These are phyloP conservation scores for Medicago ruthenica DNA, from an alignment of 306 rosid species.

Conservation along the genomic window DNA sequence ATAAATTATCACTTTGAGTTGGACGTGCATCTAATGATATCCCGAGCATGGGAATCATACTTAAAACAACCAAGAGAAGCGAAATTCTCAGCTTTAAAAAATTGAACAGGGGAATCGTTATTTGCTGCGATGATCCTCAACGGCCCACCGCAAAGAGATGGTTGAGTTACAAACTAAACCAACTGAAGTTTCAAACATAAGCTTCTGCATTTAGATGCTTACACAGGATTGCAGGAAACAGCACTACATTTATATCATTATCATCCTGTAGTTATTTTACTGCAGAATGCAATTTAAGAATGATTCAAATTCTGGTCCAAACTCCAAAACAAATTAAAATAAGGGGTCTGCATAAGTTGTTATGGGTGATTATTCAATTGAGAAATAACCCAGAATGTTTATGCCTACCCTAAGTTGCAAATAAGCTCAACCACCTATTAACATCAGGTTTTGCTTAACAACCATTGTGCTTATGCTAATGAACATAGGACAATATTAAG, in stretches of 20 bases:
- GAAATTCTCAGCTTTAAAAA: conserved; percentile 67
- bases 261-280: conserved; percentile 75
- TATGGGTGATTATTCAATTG: conserved; percentile 7
- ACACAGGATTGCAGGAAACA: conserved; percentile 70
- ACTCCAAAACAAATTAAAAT: conserved; percentile 14
- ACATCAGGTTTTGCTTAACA: conserved; percentile 77
- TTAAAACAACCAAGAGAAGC: conserved; percentile 67
- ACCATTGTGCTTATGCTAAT: conserved; percentile 83
- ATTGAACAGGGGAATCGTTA: conserved; percentile 82
- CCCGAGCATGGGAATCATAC: conserved; percentile 44
- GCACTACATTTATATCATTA: conserved; percentile 87
- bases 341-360: neutral
- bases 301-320: conserved; percentile 65
- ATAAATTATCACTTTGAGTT: no score
- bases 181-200: neutral
- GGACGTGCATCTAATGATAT: no score
- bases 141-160: conserved; percentile 63
- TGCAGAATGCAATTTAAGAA: conserved; percentile 79
- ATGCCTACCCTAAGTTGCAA: conserved; percentile 69
- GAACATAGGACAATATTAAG: conserved; percentile 28
- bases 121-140: conserved; percentile 78
- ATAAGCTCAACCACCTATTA: conserved; percentile 96
- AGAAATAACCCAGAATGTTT: neutral
- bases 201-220: conserved; percentile 41
- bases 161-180: conserved; percentile 25